Base-by-base conservation (phyloP, 1,139 yeast species). In the Pichia sp. region DNA sequence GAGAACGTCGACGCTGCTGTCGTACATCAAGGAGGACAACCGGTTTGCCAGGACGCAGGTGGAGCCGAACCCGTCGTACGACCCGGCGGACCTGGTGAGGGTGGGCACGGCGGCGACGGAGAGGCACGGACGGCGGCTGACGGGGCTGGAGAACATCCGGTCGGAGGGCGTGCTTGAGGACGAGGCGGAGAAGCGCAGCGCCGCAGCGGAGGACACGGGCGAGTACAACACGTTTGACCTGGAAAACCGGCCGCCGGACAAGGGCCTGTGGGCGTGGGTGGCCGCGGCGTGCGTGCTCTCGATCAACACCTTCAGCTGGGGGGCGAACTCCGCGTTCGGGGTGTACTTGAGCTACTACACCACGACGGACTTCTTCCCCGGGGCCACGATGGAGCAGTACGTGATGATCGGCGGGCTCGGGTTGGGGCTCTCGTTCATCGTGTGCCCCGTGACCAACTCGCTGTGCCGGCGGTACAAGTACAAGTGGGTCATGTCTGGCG, bases 361-460 rank as follows among this genome's bases (percentile, higher is more conserved):
- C 29, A 65, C 73, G 15, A 63, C 73, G 46, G 67, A 77, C 49
- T 70, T 73, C 1, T 85, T 84, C 59, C 76, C 79, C 0, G 87
- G 82, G 0, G 87, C 89, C 0, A 71, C 81, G 0, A 71, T 74
- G 56, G 76, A 77, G 59, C 87, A 84, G 57, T 87, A 75, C 70
- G 90, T 93, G 0, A 71, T 85, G 56, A 78, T 87, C 57, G 90
- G 92, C 3, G 90, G 93, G 1, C 58, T 85, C 10, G 79, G 81
- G n/a, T 78, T 84, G 15, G 80, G 77, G 50, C 63, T 80, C 29
- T 88, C 88, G 1, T 85, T 84, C 64, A 66, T 75, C 36, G 66
- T 80, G 34, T 78, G 88, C 1, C 90, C 92, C 0, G 60, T 84
- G 16, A 77, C 75, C 1, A 68, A 73, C 59, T 61, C 72, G 1